Evolutionary conservation across 2,329 filamentous ascomycete genomes (phyloP), one percentile per base, ranked within the genome.

Genomic region (Sporothrix luriei): DNA sequence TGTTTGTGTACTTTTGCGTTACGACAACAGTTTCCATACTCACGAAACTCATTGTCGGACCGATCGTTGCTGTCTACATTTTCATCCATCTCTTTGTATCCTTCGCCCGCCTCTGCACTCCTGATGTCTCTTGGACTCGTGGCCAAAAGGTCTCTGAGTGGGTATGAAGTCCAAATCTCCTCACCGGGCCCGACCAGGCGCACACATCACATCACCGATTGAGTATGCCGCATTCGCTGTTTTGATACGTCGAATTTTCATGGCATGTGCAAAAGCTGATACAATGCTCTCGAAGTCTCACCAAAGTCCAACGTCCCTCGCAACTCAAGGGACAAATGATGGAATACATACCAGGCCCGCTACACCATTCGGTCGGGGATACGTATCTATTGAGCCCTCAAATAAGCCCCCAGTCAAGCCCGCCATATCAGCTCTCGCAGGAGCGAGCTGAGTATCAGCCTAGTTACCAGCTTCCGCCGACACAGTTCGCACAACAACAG

Each of bases 11-110:
- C 38, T 19, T 62, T 26, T 62, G 57, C 40, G 7, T 62, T n/a
- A 62, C 57, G 21, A 33, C 57, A 26, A 46, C 57, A 2, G 21
- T 46, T 14, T 62, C 57, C 21, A 46, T 62, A 21, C 6, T 62
- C 21, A n/a, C 57, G n/a, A 62, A 16, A 26, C 57, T 62, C n/a
- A 46, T 62, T 46, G 2, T 62, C n/a, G 57, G 57, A 24, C 55
- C 57, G 1, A 62, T 62, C 5, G 57, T 46, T 5, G 57, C 38
- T 2, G 38, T 62, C 21, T 11, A 46, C 16, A 14, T 46, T 10
- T 26, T 43, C 9, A 13, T 46, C 40, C 57, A 46, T 14, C 38
- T 62, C 21, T 14, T 46, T 11, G 9, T 62, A 9, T 24, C 38
- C 3, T 24, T 62, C 4, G 13, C 46, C 2, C 57, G 57, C 6